Percentiles rank a stretch among this genome's conserved stretches.
Conservation (phyloP, 305 asterid genomes). For the Withania somnifera region DNA sequence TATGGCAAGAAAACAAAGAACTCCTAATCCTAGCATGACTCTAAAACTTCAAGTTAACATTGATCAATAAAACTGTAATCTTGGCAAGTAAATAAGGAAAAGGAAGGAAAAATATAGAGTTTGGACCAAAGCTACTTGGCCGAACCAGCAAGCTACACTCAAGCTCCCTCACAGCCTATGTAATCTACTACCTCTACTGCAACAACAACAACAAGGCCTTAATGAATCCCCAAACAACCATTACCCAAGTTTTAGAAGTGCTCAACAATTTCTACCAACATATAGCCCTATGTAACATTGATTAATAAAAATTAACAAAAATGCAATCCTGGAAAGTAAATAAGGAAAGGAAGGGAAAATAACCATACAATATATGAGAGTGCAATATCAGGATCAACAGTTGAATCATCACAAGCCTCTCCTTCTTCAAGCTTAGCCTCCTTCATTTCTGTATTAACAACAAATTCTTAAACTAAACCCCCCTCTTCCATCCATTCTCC, state of each 20-base stretch:
- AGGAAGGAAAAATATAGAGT: background rate
- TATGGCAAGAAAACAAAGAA: too few relatives aligned
- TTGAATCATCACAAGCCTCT: constrained; percentile 51
- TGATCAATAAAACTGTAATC: background rate
- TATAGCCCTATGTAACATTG: too few relatives aligned
- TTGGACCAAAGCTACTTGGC: too few relatives aligned
- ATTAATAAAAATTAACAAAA: background rate
- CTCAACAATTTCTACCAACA: too few relatives aligned
- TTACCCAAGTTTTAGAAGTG: too few relatives aligned
- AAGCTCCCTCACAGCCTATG: too few relatives aligned
- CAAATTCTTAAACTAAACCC: constrained; percentile 44
- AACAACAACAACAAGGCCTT: too few relatives aligned
- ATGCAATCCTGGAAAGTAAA: background rate
- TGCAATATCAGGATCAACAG: constrained; percentile 64
- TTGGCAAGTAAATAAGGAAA: background rate
- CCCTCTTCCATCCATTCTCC: constrained; percentile 67
- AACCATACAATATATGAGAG: constrained; percentile 65
- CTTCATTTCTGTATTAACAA: constrained; percentile 36
- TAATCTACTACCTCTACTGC: too few relatives aligned
- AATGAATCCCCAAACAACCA: too few relatives aligned
- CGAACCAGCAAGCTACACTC: too few relatives aligned
- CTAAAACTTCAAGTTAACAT: too few relatives aligned
- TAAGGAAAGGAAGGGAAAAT: background rate
- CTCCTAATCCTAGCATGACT: too few relatives aligned
- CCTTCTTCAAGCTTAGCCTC: constrained; percentile 60